Conservation (phyloP, 495 filamentous ascomycete genomes). For the Xylaria acuta region DNA sequence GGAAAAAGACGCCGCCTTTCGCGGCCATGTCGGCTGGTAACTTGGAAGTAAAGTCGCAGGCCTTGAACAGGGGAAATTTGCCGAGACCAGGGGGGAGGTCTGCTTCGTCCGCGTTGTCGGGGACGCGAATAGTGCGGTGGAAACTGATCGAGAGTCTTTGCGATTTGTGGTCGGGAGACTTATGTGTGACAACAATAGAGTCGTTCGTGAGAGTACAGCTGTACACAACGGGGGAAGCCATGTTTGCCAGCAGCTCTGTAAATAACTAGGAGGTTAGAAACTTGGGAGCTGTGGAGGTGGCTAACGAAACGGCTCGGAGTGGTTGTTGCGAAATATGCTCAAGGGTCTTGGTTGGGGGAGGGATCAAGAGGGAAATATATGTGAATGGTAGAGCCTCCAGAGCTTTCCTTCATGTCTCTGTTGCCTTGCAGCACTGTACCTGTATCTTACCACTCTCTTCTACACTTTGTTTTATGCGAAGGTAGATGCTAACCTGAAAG, state of each 20-base stretch:
- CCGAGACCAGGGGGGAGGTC: slow-evolving; percentile 48
- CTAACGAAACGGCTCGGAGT: background rate
- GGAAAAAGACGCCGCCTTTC: slow-evolving; percentile 55
- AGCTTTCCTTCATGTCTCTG: no score
- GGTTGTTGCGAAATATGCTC: background rate
- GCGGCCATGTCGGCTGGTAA: slow-evolving; percentile 42
- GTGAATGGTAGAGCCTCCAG: background rate
- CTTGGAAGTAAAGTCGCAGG: slow-evolving; percentile 35
- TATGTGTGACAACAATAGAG: slow-evolving; percentile 2
- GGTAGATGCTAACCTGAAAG: background rate
- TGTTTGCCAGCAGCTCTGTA: background rate
- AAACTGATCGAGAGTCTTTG: slow-evolving; percentile 35
- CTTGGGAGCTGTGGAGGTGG: background rate
- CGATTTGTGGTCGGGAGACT: background rate
- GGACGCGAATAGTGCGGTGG: slow-evolving; percentile 53
- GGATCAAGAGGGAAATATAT: background rate
- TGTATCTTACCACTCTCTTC: background rate
- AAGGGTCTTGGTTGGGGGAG: background rate
- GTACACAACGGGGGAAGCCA: background rate
- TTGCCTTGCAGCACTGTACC: background rate
- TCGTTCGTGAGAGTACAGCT: background rate
- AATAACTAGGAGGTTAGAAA: background rate
- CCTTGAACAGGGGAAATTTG: slow-evolving; percentile 50
- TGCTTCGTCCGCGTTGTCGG: slow-evolving; percentile 44
- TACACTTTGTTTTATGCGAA: no score